These are phyloP conservation scores for Teunomyces lycoperdinae DNA, from an alignment of 805 yeast species.

Conservation along the genomic window DNA sequence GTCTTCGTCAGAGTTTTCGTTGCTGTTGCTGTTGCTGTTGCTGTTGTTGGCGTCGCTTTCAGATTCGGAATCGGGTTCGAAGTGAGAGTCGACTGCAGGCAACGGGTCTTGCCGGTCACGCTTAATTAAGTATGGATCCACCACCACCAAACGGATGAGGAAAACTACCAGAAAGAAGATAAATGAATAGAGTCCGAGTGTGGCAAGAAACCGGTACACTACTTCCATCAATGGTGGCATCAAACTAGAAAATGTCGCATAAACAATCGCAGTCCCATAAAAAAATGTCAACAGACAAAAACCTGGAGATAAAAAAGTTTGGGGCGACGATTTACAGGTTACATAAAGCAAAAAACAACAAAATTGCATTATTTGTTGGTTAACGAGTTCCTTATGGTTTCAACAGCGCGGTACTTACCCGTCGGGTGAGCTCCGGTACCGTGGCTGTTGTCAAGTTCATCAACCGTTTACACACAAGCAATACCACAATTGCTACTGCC, in stretches of 20 bases:
- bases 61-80: slow-evolving; percentile 3
- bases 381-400: neutral
- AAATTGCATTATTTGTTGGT: neutral
- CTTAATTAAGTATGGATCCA: neutral
- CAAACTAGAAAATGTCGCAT: neutral
- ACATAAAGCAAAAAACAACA: too few relatives aligned
- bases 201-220: neutral
- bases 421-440: neutral
- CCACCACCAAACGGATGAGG: neutral
- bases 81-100: neutral
- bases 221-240: neutral
- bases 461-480: neutral
- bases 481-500: neutral
- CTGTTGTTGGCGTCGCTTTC: too few relatives aligned
- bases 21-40: too few relatives aligned
- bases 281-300: neutral
- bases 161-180: neutral
- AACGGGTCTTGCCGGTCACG: neutral
- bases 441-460: neutral
- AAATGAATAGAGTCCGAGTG: neutral
- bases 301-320: neutral
- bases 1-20: neutral
- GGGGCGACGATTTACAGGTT: too few relatives aligned
- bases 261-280: neutral
- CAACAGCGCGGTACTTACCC: slow-evolving; percentile 1